A percentile compares a stretch with the other conserved stretches of the same genome.
Evolutionary conservation across 306 rosid species (phyloP).

Genomic region (Rosa chinensis): DNA sequence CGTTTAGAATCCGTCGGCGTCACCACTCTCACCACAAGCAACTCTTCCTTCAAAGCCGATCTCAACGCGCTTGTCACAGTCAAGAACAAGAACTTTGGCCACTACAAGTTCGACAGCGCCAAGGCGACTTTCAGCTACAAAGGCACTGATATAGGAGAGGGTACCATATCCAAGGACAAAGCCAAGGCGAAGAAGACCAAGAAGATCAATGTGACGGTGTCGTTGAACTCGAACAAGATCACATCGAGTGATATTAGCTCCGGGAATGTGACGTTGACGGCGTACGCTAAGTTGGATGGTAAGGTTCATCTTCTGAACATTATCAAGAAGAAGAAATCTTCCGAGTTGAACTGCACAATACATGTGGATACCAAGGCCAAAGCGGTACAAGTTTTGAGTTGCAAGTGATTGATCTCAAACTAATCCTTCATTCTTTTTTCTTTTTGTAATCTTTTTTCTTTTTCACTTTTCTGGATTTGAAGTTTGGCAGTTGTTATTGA

Average conservation of each 20-base stretch:
- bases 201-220: slow-evolving; percentile 20
- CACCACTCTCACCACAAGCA: neutral
- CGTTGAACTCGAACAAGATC: slow-evolving; percentile 22
- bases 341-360: slow-evolving; percentile 31
- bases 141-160: slow-evolving; percentile 30
- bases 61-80: slow-evolving; percentile 20
- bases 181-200: slow-evolving; percentile 30
- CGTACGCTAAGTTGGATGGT: slow-evolving; percentile 33
- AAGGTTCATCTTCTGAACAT: slow-evolving; percentile 33
- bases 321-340: slow-evolving; percentile 36
- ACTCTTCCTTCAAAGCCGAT: slow-evolving; percentile 18
- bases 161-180: slow-evolving; percentile 11
- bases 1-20: slow-evolving; percentile 29
- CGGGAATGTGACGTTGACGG: slow-evolving; percentile 29
- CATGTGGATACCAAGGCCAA: slow-evolving; percentile 24
- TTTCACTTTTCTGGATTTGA: neutral
- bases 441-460: neutral
- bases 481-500: slow-evolving; percentile 9
- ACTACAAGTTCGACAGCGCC: slow-evolving; percentile 33
- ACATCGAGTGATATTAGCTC: slow-evolving; percentile 26
- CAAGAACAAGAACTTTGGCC: slow-evolving; percentile 38
- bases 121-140: slow-evolving; percentile 25
- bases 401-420: slow-evolving; percentile 23
- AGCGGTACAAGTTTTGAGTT: slow-evolving; percentile 19
- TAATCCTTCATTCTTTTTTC: neutral